Conservation (phyloP, 805 yeast genomes). For the Blastobotrys parvus region DNA sequence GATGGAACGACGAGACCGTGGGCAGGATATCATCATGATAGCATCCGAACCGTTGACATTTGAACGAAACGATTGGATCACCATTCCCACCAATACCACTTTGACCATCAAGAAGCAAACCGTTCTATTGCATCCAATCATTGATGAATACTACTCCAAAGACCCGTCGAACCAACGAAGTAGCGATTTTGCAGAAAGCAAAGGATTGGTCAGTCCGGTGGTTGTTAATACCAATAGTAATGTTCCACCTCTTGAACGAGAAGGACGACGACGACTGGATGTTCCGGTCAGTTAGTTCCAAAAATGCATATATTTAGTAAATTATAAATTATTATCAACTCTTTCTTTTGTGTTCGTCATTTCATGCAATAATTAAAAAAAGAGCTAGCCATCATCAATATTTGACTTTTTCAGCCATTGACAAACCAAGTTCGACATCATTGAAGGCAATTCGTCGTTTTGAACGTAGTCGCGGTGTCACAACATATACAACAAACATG, state of each 20-base stretch:
- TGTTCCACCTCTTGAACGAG: slow-evolving; percentile 74
- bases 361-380: too few species aligned
- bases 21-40: slow-evolving; percentile 92
- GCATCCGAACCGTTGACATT: slow-evolving; percentile 96
- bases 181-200: slow-evolving; percentile 74
- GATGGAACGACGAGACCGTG: slow-evolving; percentile 88
- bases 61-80: slow-evolving; percentile 95
- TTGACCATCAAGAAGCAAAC: slow-evolving; percentile 78
- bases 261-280: slow-evolving; percentile 41
- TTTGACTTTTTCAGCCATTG: too few species aligned
- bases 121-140: slow-evolving; percentile 81
- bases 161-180: slow-evolving; percentile 64
- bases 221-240: slow-evolving; percentile 38
- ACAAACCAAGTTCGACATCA: too few species aligned
- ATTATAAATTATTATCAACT: too few species aligned
- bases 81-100: slow-evolving; percentile 88
- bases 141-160: slow-evolving; percentile 75
- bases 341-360: too few species aligned
- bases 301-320: too few species aligned
- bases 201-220: slow-evolving; percentile 89
- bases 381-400: too few species aligned
- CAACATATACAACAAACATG: too few species aligned
- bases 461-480: too few species aligned
- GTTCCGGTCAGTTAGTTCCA: too few species aligned
- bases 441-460: too few species aligned